Percentiles rank a stretch among this genome's conserved stretches.
Conservation (phyloP, 1,284 basidiomycete species). For the Ustilago hordei region DNA sequence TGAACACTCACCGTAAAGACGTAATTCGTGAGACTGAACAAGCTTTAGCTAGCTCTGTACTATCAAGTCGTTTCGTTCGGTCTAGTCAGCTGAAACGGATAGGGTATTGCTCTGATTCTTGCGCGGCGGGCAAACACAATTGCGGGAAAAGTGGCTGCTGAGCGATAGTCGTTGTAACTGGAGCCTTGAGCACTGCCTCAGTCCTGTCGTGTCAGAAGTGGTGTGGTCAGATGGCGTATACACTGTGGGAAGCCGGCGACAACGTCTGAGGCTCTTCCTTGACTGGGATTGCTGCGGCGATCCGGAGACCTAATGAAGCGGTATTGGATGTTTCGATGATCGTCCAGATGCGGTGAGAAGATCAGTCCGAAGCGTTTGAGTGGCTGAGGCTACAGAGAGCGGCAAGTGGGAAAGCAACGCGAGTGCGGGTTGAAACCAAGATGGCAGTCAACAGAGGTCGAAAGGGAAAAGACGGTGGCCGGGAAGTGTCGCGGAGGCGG, state of each 20-base stretch:
- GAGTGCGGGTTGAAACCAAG: neutral
- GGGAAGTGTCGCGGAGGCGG: neutral
- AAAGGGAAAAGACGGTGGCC: neutral
- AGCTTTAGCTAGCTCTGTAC: neutral
- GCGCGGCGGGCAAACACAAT: neutral
- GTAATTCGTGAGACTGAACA: neutral
- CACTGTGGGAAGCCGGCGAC: neutral
- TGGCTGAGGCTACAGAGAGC: neutral
- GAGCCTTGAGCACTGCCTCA: neutral
- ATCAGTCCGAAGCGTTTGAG: neutral
- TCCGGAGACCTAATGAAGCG: neutral
- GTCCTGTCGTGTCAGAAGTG: neutral
- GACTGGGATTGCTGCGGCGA: neutral
- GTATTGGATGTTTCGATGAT: neutral
- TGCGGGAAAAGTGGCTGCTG: neutral
- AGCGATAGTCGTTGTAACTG: neutral
- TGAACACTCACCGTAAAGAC: neutral
- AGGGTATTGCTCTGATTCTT: slow-evolving; percentile 7
- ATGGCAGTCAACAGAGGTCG: neutral
- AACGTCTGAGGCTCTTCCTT: neutral
- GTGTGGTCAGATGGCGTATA: neutral
- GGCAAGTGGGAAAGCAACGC: neutral
- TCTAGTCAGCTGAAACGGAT: slow-evolving; percentile 1
- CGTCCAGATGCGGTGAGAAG: neutral
- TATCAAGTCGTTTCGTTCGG: neutral